phyloP scores from a whole-genome alignment of 164 flowering plant species.

The Litsea cubeba region DNA sequence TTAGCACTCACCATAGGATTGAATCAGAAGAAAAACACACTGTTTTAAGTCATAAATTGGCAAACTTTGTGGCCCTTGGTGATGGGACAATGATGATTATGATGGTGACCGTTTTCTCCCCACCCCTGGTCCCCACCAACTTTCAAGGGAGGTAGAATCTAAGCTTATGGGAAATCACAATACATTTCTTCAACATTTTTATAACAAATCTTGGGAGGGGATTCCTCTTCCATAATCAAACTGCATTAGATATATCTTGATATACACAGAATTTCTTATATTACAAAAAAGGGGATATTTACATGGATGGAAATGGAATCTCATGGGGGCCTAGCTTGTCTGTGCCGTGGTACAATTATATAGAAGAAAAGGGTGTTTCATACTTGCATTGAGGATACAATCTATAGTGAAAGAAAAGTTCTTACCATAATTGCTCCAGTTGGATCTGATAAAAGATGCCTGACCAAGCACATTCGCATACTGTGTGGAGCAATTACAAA shows the following conservation, averaged over 20 bases:
- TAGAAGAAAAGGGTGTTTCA: not conserved
- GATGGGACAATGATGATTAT: too few relatives aligned
- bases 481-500: constrained; percentile 81
- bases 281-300: not conserved
- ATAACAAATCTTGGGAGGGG: too few relatives aligned
- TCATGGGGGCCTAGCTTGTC: not conserved
- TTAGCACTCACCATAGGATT: too few relatives aligned
- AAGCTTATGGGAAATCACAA: too few relatives aligned
- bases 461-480: constrained; percentile 68
- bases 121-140: too few relatives aligned
- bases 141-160: too few relatives aligned
- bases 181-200: too few relatives aligned
- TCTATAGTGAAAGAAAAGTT: constrained; percentile 64
- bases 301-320: not conserved
- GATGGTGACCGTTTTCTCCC: too few relatives aligned
- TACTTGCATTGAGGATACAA: not conserved
- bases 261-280: not conserved
- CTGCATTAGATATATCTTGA: not conserved
- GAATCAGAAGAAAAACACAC: too few relatives aligned
- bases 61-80: too few relatives aligned
- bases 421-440: constrained; percentile 82
- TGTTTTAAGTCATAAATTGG: too few relatives aligned
- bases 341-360: not conserved
- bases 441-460: constrained; percentile 87
- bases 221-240: too few relatives aligned